Conservation (phyloP, 1,284 basidiomycete species). For the Apiotrichum sp. region DNA sequence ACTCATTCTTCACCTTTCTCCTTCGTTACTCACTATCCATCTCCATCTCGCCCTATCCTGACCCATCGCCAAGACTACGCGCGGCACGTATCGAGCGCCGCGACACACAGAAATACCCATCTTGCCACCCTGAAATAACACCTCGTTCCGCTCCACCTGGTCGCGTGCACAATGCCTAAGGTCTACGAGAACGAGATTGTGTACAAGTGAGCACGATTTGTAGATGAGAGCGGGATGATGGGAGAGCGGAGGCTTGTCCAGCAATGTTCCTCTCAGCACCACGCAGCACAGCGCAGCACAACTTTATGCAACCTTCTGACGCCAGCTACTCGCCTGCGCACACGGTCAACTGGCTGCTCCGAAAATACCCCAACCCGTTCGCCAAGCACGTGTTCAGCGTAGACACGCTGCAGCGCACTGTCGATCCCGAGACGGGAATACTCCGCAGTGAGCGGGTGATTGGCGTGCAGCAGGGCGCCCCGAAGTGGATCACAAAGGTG, state of each 20-base stretch:
- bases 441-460: slow-evolving; percentile 61
- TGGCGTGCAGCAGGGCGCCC: slow-evolving; percentile 46
- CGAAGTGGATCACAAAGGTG: slow-evolving; percentile 47
- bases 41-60: no score
- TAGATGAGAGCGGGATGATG: neutral
- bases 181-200: slow-evolving; percentile 22
- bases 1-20: no score
- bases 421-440: slow-evolving; percentile 76
- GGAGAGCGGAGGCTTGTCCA: no score
- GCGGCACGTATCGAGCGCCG: no score
- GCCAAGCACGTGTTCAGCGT: slow-evolving; percentile 86
- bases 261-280: no score
- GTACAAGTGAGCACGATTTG: slow-evolving; percentile 10
- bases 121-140: no score
- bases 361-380: slow-evolving; percentile 91
- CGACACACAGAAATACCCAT: no score
- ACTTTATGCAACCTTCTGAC: no score
- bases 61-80: no score
- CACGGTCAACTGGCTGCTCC: slow-evolving; percentile 82
- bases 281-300: no score
- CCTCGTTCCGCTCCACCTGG: neutral
- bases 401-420: slow-evolving; percentile 75
- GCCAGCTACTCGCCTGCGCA: slow-evolving; percentile 75
- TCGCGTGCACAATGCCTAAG: slow-evolving; percentile 12
- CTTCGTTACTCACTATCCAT: no score